Conservation (phyloP, 345 rosid genomes). For the thale cress (Arabidopsis thaliana) region TAIR10.1 NC_003076.8:643501-644000, state of each 20-base stretch:
- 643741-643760: constrained; percentile 92
- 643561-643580: constrained; percentile 95
- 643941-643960: constrained; percentile 94
- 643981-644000: constrained; percentile 97
- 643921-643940: constrained; percentile 98
- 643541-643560: constrained; percentile 89
- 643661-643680: constrained; percentile 89
- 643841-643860: constrained; percentile 96
- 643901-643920: constrained; percentile 94
- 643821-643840: constrained; percentile 92
- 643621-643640: constrained; percentile 91
- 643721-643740: constrained; percentile 91
- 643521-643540: constrained; percentile 99
- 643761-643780: constrained; percentile 97
- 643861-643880: constrained; percentile 94
- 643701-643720: constrained; percentile 92
- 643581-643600: constrained; percentile 86
- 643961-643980: constrained; percentile 99
- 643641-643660: constrained; percentile 95
- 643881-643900: constrained; percentile 90
- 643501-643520: constrained; percentile 96
- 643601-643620: constrained; percentile 97
- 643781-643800: constrained; percentile 90
- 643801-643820: constrained; percentile 99
- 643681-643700: constrained; percentile 97